These are phyloP conservation scores for Rhynchospora tenuis DNA, from an alignment of 176 grass and related monocot species.

Conservation along the genomic window DNA sequence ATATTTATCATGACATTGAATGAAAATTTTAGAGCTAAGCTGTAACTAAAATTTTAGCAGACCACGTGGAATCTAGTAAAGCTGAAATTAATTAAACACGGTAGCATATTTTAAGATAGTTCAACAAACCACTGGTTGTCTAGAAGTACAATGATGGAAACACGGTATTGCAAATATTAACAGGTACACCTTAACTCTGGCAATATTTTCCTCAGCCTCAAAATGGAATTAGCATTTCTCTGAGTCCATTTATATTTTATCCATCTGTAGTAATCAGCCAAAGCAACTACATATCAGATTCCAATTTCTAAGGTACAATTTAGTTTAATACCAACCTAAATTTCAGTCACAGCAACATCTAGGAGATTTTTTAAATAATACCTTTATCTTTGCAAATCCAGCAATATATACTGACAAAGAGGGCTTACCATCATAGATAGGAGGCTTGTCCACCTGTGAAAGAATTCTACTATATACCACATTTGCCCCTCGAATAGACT, in stretches of 20 bases:
- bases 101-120: neutral
- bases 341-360: neutral
- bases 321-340: neutral
- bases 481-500: conserved; percentile 89
- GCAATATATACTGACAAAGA: conserved; percentile 18
- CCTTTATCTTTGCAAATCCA: neutral
- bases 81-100: neutral
- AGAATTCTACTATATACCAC: conserved; percentile 69
- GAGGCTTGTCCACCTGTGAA: conserved; percentile 70
- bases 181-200: neutral
- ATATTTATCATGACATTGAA: conserved; percentile 5
- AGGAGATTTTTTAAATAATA: neutral
- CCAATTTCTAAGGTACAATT: neutral
- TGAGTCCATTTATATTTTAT: neutral
- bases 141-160: neutral
- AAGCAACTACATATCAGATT: neutral
- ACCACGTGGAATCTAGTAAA: neutral
- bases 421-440: conserved; percentile 82
- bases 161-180: neutral
- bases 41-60: neutral
- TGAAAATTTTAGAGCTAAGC: neutral
- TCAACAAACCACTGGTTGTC: neutral
- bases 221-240: neutral
- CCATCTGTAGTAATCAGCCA: neutral
- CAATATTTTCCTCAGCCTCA: neutral